Conservation (phyloP, 176 grass and related monocot genomes). For the Oryza glaberrima region DNA sequence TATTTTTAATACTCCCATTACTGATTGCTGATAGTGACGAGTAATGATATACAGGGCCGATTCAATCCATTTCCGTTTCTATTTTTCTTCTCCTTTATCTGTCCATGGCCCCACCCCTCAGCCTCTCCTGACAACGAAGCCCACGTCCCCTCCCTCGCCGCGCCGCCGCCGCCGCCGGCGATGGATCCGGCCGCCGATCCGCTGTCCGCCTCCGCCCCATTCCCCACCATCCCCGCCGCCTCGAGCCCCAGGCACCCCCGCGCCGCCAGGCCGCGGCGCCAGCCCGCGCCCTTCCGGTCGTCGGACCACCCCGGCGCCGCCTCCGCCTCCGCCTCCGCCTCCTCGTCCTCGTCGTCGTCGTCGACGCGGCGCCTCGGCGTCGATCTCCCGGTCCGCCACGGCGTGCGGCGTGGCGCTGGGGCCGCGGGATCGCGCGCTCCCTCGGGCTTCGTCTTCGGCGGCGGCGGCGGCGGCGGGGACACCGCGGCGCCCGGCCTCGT, state of each 20-base stretch:
- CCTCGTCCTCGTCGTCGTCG: neutral
- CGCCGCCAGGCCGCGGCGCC: constrained; percentile 35
- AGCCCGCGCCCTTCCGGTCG: constrained; percentile 37
- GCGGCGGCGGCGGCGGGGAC: neutral
- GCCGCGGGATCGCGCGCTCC: neutral
- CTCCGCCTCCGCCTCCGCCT: neutral
- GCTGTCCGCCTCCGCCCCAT: constrained; percentile 40
- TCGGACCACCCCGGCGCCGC: constrained; percentile 43
- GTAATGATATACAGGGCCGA: neutral
- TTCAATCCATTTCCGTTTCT: constrained; percentile 12
- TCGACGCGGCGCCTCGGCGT: constrained; percentile 13
- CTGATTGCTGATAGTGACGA: neutral
- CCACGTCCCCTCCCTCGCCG: constrained; percentile 27
- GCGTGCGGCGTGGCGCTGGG: neutral
- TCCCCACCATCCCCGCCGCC: constrained; percentile 53
- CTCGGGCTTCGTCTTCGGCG: constrained; percentile 19
- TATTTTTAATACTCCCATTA: neutral
- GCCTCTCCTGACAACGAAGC: constrained; percentile 22
- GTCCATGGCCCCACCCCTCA: constrained; percentile 20
- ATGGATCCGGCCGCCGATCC: constrained; percentile 54
- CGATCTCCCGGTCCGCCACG: neutral
- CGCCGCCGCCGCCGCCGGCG: constrained; percentile 18
- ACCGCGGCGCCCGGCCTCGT: neutral
- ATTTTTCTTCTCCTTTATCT: neutral
- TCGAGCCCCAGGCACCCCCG: constrained; percentile 37